Evolutionary conservation across 371 early-diverging fungal genomes (phyloP).

Genomic region (Mortierella sp.): DNA sequence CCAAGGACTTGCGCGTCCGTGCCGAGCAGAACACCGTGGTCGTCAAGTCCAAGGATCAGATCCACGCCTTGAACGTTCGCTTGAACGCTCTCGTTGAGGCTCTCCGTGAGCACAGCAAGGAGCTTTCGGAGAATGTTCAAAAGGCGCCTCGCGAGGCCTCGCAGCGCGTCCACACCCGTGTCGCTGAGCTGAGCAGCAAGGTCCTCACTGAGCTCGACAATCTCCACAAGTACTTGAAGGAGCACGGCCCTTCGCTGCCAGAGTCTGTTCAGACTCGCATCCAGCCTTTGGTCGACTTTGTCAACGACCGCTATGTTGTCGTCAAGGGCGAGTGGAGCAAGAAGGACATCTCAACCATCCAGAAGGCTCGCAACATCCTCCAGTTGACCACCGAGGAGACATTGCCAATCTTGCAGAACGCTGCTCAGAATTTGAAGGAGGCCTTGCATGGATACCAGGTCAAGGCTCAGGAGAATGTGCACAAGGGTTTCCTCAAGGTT

Average conservation of each 20-base stretch:
- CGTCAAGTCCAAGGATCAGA: conserved; percentile 46
- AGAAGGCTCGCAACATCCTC: conserved; percentile 66
- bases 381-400: conserved; percentile 61
- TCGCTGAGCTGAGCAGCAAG: conserved; percentile 51
- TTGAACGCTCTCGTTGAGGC: conserved; percentile 32
- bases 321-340: conserved; percentile 59
- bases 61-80: conserved; percentile 41
- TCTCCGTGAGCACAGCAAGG: conserved; percentile 35
- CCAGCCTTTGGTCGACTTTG: conserved; percentile 59
- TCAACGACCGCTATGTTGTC: conserved; percentile 59
- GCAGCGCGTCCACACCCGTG: conserved; percentile 26
- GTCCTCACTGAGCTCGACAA: conserved; percentile 51
- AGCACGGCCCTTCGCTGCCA: conserved; percentile 58
- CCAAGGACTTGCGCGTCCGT: conserved; percentile 23
- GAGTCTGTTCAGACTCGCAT: conserved; percentile 61
- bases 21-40: conserved; percentile 46
- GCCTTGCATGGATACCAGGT: conserved; percentile 41
- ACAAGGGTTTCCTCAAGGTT: conserved; percentile 48
- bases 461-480: conserved; percentile 43
- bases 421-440: conserved; percentile 59
- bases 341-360: conserved; percentile 57
- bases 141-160: conserved; percentile 28
- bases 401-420: conserved; percentile 59
- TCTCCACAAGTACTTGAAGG: conserved; percentile 58
- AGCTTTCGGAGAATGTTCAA: conserved; percentile 41